Percentiles rank a stretch among this genome's conserved stretches.
Evolutionary conservation across 2,329 filamentous ascomycete genomes (phyloP).

Genomic region (Exophiala viscosa): DNA sequence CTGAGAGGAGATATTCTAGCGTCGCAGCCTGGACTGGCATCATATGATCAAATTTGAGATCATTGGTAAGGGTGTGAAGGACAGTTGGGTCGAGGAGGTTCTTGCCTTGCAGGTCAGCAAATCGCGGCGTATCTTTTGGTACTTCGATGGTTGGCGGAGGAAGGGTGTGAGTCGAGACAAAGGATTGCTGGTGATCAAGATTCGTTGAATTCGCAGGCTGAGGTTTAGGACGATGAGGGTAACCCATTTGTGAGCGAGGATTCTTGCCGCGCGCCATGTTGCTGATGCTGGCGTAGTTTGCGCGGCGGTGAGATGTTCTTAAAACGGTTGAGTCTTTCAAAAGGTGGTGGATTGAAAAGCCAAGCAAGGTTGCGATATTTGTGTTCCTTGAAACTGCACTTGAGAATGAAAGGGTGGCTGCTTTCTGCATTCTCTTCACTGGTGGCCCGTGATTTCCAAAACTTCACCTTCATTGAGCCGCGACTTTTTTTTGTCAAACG

Average conservation of each 20-base stretch:
- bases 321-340: background rate
- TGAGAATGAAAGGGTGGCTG: background rate
- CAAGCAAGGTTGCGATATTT: background rate
- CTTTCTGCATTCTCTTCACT: background rate
- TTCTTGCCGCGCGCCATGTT: background rate
- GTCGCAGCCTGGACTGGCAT: conserved; percentile 18
- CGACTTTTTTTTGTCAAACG: background rate
- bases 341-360: background rate
- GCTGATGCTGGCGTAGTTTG: background rate
- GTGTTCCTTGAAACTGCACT: background rate
- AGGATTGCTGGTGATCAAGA: background rate
- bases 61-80: conserved; percentile 15
- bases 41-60: conserved; percentile 18
- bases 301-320: background rate
- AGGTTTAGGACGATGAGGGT: background rate
- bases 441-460: background rate
- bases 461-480: background rate
- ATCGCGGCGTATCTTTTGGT: conserved; percentile 14
- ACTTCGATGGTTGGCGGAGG: conserved; percentile 11
- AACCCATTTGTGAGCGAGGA: background rate
- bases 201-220: background rate
- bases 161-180: background rate
- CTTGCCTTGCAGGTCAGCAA: conserved; percentile 11
- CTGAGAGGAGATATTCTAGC: conserved; percentile 11
- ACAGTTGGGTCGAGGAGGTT: conserved; percentile 13